Evolutionary conservation across 805 yeast genomes (phyloP), one percentile per base, ranked within the genome.

Genomic region (Pichia insulana): DNA sequence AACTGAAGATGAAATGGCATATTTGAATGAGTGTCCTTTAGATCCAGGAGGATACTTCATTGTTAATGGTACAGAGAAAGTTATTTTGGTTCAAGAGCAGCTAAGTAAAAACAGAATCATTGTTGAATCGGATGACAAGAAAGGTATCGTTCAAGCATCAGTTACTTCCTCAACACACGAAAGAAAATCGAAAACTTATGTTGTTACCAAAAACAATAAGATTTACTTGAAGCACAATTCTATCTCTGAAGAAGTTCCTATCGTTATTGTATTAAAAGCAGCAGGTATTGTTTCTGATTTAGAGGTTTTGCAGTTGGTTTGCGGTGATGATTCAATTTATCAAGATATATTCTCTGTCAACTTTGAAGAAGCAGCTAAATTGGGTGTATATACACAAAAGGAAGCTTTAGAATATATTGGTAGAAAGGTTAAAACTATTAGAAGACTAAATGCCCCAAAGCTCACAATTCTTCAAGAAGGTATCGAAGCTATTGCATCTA

Each of bases 41-140:
- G 98, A 92, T 64, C 98, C 98, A 7, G 98, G 98, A 65, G 98
- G 98, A 55, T 92, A 92, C 59, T 92, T 92, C 57, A 85, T 90
- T 57, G 97, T 90, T 39, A 90, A 90, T 59, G 98, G 98, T 61
- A 92, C 98, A 0, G 98, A 92, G 56, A 92, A 92, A 61, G 98
- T 92, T 36, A 92, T 92, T 49, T 72, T 92, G 52, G 94, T 92
- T 34, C 98, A 92, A 64, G 98, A 92, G 64, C 98, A 92, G 70
- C 71, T 92, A 60, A 82, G 95, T 39, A 92, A 92, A 66, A 92
- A 92, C 65, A 85, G 98, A 74, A 92, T 92, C 58, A 88, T 92
- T 56, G 98, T 92, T 12, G 99, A 92, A 63, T 92, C 96, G 1
- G 99, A 92, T 60, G 95, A 85, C 50, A 86, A 88, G 64, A 92